These are phyloP conservation scores for Trichosporon sp. DNA, from an alignment of 1,284 basidiomycete genomes.

Conservation along the genomic window DNA sequence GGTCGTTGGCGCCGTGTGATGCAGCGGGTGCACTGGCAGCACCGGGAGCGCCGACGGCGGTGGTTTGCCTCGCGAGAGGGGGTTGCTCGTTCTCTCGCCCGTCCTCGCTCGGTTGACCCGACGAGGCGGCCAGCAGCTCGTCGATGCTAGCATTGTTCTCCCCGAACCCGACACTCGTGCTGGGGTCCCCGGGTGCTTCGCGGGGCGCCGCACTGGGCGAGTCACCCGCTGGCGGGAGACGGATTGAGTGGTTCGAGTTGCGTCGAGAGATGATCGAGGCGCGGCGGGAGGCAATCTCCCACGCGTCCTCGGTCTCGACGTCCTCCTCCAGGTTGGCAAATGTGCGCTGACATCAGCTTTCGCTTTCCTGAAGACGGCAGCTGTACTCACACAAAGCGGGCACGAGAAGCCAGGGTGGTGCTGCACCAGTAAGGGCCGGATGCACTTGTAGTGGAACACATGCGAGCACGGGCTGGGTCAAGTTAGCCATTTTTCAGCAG, in stretches of 20 bases:
- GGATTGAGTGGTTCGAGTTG: slow-evolving; percentile 47
- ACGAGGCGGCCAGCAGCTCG: slow-evolving; percentile 33
- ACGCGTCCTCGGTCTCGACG: slow-evolving; percentile 72
- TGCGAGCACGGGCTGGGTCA: slow-evolving; percentile 79
- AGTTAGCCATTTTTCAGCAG: slow-evolving; percentile 22
- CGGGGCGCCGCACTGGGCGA: slow-evolving; percentile 2
- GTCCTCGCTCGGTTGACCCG: slow-evolving; percentile 19
- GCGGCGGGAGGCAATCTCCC: slow-evolving; percentile 54
- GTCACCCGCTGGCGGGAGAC: slow-evolving; percentile 28
- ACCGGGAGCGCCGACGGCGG: not conserved
- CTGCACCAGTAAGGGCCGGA: slow-evolving; percentile 79
- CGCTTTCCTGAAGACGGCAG: not conserved
- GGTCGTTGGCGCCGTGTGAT: not conserved
- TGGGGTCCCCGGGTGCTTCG: slow-evolving; percentile 31
- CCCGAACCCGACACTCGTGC: slow-evolving; percentile 33
- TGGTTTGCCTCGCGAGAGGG: slow-evolving; percentile 1
- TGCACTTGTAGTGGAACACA: slow-evolving; percentile 98
- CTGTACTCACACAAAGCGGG: slow-evolving; percentile 70
- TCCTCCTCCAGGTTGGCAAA: slow-evolving; percentile 96
- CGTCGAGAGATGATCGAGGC: slow-evolving; percentile 49
- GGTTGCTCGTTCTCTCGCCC: not conserved
- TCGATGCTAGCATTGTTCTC: slow-evolving; percentile 33
- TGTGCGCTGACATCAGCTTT: slow-evolving; percentile 60
- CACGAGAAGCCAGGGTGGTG: slow-evolving; percentile 95
- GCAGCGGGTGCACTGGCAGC: not conserved